Conservation (phyloP, 1,139 yeast species). For the Debaryomyces nepalensis region DNA sequence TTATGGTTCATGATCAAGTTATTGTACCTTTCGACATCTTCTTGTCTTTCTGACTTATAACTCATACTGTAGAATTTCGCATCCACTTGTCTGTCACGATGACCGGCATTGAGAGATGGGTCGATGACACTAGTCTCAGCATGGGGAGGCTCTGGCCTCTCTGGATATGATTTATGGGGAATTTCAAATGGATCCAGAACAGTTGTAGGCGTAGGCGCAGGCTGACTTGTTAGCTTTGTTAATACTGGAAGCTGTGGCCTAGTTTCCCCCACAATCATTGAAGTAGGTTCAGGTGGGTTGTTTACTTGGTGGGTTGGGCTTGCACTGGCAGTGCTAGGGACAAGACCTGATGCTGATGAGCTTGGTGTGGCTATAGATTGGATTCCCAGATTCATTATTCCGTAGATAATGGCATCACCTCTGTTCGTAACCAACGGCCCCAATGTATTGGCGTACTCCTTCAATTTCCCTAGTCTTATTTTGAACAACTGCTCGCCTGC, state of each 20-base stretch:
- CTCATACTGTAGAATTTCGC: background rate
- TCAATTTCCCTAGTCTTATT: slow-evolving; percentile 16
- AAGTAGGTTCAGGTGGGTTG: slow-evolving; percentile 1
- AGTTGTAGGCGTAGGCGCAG: background rate
- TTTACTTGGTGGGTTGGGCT: slow-evolving; percentile 3
- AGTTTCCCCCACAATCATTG: slow-evolving; percentile 12
- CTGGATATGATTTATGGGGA: background rate
- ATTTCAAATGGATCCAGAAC: background rate
- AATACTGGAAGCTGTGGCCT: slow-evolving; percentile 10
- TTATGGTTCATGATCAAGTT: slow-evolving; percentile 16
- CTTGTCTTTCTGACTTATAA: slow-evolving; percentile 12
- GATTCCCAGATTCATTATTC: slow-evolving; percentile 13
- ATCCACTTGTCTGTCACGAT: background rate
- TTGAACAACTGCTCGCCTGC: slow-evolving; percentile 6
- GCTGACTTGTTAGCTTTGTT: background rate
- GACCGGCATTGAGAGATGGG: slow-evolving; percentile 13
- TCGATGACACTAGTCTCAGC: slow-evolving; percentile 13
- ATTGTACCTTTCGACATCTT: slow-evolving; percentile 17
- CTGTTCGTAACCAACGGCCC: slow-evolving; percentile 21
- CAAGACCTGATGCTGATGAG: background rate
- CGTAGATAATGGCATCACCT: slow-evolving; percentile 18
- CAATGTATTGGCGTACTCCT: slow-evolving; percentile 14
- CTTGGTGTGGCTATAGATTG: background rate
- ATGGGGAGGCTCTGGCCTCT: background rate
- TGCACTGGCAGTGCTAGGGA: slow-evolving; percentile 6